A percentile compares a stretch with the other conserved stretches of the same genome.
Evolutionary conservation across 169 alveolate genomes (phyloP).

Genomic region (Theileria sp.): DNA sequence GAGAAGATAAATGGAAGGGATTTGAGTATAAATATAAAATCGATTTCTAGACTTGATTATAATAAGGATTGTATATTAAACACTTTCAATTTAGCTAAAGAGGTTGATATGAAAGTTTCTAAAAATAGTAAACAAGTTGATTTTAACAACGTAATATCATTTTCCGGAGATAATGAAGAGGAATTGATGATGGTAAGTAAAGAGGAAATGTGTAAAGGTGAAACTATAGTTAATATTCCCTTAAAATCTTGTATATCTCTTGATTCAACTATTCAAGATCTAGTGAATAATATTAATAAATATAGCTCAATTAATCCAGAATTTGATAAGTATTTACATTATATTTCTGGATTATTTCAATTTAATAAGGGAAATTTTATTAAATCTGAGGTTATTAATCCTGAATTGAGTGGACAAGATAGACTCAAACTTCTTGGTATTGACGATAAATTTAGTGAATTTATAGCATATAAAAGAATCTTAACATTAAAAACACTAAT

Average conservation of each 20-base stretch:
- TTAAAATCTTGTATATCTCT: constrained; percentile 10
- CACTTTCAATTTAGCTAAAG: constrained; percentile 33
- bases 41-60: constrained; percentile 31
- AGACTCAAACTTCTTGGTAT: background rate
- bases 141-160: constrained; percentile 6
- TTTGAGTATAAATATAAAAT: background rate
- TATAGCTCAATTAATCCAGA: background rate
- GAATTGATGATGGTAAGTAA: constrained; percentile 22
- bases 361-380: background rate
- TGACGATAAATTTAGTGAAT: constrained; percentile 1
- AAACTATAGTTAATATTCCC: constrained; percentile 17
- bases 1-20: background rate
- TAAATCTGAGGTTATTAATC: background rate
- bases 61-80: constrained; percentile 23
- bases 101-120: constrained; percentile 21
- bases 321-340: background rate
- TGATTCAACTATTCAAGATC: background rate
- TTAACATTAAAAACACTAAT: constrained; percentile 22
- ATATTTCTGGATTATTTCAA: constrained; percentile 12
- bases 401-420: background rate
- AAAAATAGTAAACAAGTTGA: constrained; percentile 8
- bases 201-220: constrained; percentile 4
- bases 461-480: constrained; percentile 17
- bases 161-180: constrained; percentile 54
- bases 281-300: background rate